These are phyloP conservation scores for Trichoderma orchidacearum DNA, from an alignment of 495 filamentous ascomycete genomes.

Conservation along the genomic window DNA sequence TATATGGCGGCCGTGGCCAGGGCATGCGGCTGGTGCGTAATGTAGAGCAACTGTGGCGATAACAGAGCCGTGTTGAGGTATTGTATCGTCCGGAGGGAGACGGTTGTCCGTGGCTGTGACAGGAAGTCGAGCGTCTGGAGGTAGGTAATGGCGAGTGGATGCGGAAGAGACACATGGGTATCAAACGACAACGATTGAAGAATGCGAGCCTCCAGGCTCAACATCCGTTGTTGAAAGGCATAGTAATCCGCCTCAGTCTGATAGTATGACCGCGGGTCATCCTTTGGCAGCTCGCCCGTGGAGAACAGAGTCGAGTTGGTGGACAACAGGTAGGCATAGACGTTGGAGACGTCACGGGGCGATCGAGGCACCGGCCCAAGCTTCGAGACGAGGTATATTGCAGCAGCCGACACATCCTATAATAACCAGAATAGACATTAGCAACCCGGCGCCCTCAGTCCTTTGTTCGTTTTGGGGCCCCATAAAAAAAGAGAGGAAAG, in stretches of 20 bases:
- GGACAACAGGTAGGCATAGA: constrained; percentile 72
- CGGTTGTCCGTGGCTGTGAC: constrained; percentile 14
- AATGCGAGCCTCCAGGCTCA: constrained; percentile 60
- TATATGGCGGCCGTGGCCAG: constrained; percentile 86
- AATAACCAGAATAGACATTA: constrained; percentile 3
- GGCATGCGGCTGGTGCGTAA: constrained; percentile 79
- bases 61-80: constrained; percentile 75
- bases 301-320: constrained; percentile 45
- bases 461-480: too few species aligned
- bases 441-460: too few species aligned
- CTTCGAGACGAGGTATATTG: constrained; percentile 75
- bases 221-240: constrained; percentile 42
- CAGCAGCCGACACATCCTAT: constrained; percentile 70
- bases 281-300: constrained; percentile 20
- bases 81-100: constrained; percentile 51
- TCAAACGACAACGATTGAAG: constrained; percentile 67
- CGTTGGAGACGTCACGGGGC: constrained; percentile 67
- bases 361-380: constrained; percentile 62
- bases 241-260: constrained; percentile 63
- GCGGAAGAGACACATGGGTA: constrained; percentile 70
- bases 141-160: constrained; percentile 84
- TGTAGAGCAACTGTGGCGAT: constrained; percentile 76
- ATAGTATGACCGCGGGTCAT: constrained; percentile 47
- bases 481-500: too few species aligned
- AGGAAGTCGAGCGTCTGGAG: constrained; percentile 69